Evolutionary conservation across 495 filamentous ascomycete genomes (phyloP), one percentile per base, ranked within the genome.

Genomic region (Parachaetomium inaequale): DNA sequence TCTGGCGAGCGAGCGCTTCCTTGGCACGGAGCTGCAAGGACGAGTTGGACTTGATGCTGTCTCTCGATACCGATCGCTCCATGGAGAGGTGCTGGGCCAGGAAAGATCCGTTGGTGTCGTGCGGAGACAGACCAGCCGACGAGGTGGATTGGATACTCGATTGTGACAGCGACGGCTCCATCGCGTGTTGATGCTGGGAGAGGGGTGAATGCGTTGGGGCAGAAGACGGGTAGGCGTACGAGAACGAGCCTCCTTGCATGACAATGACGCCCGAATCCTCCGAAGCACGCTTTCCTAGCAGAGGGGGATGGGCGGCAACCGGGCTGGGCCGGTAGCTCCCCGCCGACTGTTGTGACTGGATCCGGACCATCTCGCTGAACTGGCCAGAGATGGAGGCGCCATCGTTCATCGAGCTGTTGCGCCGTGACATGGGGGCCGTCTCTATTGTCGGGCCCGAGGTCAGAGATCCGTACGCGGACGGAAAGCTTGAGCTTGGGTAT

Each of bases 1-100:
- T 75, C 36, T 74, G 73, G 21, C 72, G 66, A 11, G 50, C 66
- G 3, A 76, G 70, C 7, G 78, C 70, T 51, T 77, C 76, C 61
- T 79, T 80, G 58, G 75, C 76, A 14, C 79, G 76, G 29, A 63
- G 62, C 38, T 74, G 75, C 7, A 79, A 61, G 0, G 78, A 80
- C 58, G 66, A 68, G 38, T 66, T 76, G 28, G 78, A 80, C 56
- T 65, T 73, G 63, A 64, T 71, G 62, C 79, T 81, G 55, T 75
- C 66, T 26, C 70, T 78, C 4, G 79, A 80, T 28, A 70, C 53
- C 4, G 76, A 76, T 28, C 79, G 73, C 63, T 80, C 75, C 79
- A 81, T 81, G 14, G 63, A 58, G 3, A 68, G 51, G 56, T 70
- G 63, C 7, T 69, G 55, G 19, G 61, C 61, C 19, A 70, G 46